Base-by-base conservation (phyloP, 495 filamentous ascomycete genomes). In the Aspergillus ellipticus region DNA sequence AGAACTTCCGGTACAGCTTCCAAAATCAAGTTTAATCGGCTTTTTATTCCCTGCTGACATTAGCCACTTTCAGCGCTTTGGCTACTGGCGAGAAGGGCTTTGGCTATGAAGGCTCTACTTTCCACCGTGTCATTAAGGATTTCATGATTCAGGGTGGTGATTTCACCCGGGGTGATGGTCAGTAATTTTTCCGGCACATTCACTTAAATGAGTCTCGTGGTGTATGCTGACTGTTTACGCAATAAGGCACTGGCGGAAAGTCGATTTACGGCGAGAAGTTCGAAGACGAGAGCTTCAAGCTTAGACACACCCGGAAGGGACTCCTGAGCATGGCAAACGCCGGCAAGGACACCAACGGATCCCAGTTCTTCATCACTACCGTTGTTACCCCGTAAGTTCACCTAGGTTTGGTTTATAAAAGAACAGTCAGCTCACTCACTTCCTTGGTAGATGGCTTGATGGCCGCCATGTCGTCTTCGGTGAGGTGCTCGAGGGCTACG, bases 81-180 rank as follows among this genome's bases (percentile, higher is more conserved):
- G 89, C 92, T 63, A 97, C 94, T 55, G 94, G 94, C 59, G 92
- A 99, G 85, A 90, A 97, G 76, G 94, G 89, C 65, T 97, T 88
- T 68, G 94, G 94, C 54, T 98, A 97, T 72, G 85, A 97, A 73
- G 92, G 90, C 31, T 96, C 92, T 20, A 84, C 75, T 70, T 98
- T 98, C 87, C 94, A 98, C 84, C 89, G 94, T 76, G 95, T 98
- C 66, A 98, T 98, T 80, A 92, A 93, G 80, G 66, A 88, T 54
- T 98, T 98, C 80, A 98, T 98, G 94, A 96, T 97, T 71, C 94
- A 98, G 78, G 94, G 94, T 70, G 94, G 95, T 77, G 95, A 99
- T 78, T 99, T 99, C 79, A 99, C 95, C 72, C 90, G 86, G 58
- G 86, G 86, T 61, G 92, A 99, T 68, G 93, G 82, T 82, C 58